Evolutionary conservation across 306 rosid species (phyloP).

Genomic region (Dalbergia oliveri): DNA sequence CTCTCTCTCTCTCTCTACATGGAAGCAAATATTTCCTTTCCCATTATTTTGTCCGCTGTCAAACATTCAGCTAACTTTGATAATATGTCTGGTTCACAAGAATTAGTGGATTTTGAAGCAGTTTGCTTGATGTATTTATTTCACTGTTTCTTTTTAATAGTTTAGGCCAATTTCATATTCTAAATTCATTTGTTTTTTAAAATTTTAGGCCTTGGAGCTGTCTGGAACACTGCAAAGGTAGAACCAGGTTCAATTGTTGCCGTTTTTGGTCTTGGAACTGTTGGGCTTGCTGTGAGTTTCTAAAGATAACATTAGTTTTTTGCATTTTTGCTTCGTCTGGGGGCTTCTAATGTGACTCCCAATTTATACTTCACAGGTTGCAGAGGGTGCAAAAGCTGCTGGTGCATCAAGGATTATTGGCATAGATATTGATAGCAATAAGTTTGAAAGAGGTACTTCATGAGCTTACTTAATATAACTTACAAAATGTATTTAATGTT

Average conservation of each 20-base stretch:
- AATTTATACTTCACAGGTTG: constrained; percentile 66
- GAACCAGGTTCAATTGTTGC: constrained; percentile 89
- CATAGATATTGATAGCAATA: constrained; percentile 82
- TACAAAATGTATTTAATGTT: constrained; percentile 6
- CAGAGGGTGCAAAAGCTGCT: constrained; percentile 95
- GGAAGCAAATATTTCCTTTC: neutral
- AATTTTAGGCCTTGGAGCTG: constrained; percentile 92
- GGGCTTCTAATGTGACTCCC: constrained; percentile 23
- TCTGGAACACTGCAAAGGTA: constrained; percentile 99
- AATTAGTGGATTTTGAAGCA: constrained; percentile 20
- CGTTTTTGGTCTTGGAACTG: constrained; percentile 92
- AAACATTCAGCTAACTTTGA: neutral
- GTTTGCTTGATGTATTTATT: neutral
- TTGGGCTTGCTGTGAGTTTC: constrained; percentile 93
- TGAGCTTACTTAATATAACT: constrained; percentile 18
- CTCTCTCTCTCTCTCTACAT: neutral
- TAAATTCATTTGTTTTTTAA: neutral
- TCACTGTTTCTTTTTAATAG: neutral
- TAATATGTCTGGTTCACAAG: constrained; percentile 10
- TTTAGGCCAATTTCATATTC: constrained; percentile 53
- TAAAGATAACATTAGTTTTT: constrained; percentile 18
- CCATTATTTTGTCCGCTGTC: neutral
- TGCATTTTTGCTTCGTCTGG: constrained; percentile 35
- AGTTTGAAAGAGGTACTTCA: constrained; percentile 78
- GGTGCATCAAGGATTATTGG: constrained; percentile 96